A percentile compares a stretch with the other conserved stretches of the same genome.
These are phyloP conservation scores for Skeletonema tropicum DNA, from an alignment of 108 stramenopile genomes.

Conservation along the genomic window DNA sequence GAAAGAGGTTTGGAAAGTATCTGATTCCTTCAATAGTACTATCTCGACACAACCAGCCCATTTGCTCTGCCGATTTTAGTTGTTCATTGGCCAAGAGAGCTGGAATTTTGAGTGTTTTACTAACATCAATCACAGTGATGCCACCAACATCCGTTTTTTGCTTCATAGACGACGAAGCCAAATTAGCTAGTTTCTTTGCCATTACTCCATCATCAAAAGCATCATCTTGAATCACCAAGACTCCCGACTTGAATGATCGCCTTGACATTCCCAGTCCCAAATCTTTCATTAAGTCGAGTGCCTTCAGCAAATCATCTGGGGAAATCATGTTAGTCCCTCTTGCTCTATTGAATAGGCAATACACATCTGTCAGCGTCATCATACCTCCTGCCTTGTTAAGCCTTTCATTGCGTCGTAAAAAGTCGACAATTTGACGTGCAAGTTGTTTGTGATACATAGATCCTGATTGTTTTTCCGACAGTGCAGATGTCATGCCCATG, in stretches of 20 bases:
- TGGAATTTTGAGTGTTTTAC: constrained; percentile 65
- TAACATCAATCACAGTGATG: constrained; percentile 67
- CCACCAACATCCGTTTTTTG: constrained; percentile 22
- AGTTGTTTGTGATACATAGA: constrained; percentile 84
- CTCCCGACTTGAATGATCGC: constrained; percentile 81
- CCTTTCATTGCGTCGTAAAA: constrained; percentile 66
- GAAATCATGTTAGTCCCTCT: constrained; percentile 95
- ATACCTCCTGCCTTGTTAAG: constrained; percentile 64
- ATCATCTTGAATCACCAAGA: constrained; percentile 86
- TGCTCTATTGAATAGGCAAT: constrained; percentile 93
- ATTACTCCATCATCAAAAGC: constrained; percentile 61
- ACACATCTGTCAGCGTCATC: constrained; percentile 86
- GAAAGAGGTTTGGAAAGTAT: constrained; percentile 86
- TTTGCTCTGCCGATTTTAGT: constrained; percentile 77
- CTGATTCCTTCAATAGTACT: constrained; percentile 75
- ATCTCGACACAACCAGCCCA: constrained; percentile 85
- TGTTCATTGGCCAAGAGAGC: constrained; percentile 86
- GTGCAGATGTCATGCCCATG: constrained; percentile 95
- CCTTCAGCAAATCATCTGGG: constrained; percentile 92
- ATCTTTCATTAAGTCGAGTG: constrained; percentile 65
- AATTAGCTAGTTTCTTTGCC: constrained; percentile 60
- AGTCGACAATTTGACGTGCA: constrained; percentile 95
- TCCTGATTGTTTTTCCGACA: constrained; percentile 79
- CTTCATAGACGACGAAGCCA: constrained; percentile 40
- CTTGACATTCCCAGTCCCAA: constrained; percentile 82